Evolutionary conservation across 2,329 filamentous ascomycete species (phyloP), one percentile per base, ranked within the genome.

Genomic region (Ascomycota sp.): DNA sequence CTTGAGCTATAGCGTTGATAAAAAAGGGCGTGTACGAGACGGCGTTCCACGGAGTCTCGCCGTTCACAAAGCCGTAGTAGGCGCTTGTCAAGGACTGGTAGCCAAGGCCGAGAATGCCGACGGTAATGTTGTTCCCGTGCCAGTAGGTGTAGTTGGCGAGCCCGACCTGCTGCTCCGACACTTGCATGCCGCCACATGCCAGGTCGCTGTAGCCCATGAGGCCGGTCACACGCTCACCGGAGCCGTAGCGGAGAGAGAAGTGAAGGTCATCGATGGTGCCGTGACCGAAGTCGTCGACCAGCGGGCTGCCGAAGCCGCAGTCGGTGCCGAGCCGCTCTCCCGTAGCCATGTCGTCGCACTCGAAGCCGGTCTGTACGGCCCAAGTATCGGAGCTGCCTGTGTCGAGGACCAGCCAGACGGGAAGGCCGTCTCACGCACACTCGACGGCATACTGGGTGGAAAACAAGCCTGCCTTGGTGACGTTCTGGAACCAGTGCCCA

Each of bases 321-420:
- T 4, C 2, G 40, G 35, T 2, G 38, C 35, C 23, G 50, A 45
- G 2, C 46, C 37, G 17, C 46, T 43, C 7, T 36, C 11, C 55
- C 54, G 1, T 38, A 33, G n/a, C 37, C 40, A 15, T 13, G 33
- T 55, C 51, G 23, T 52, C 41, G 36, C 62, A 66, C 26, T 43
- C 40, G 35, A 62, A 63, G 20, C 50, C 47, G 1, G 40, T 41
- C 8, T 47, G 45, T 22, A 52, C 51, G 2, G 55, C 51, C 61
- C 61, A 66, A 1, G 61, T 65, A 35, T 67, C 62, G 15, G 60
- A 55, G 39, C 59, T 63, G 17, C 58, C 61, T 0, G 61, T 64
- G 37, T 65, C 61, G 28, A 67, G 47, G 9, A 63, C 39, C 20
- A 66, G 40, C 46, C 50, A 55, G 20, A 55, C 38, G 0, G 48